Base-by-base conservation (phyloP, 2,329 filamentous ascomycete species). In the Penicillium brevicompactum region DNA sequence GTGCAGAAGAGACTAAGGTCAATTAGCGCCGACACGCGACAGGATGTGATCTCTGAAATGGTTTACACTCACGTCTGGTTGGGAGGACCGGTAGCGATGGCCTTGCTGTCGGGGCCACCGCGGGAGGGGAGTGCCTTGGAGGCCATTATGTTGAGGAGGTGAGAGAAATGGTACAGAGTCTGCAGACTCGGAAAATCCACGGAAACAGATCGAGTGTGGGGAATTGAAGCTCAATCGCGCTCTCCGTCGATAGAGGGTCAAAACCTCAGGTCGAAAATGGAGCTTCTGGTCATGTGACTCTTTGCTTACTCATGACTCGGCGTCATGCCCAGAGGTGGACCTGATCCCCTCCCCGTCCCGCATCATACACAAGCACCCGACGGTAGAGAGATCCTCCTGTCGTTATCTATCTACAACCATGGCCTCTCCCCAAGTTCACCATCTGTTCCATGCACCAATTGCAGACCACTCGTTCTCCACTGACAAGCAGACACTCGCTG, bases 361-460 rank as follows among this genome's bases (percentile, higher is more conserved):
- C 55, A 45, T 56, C 62, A 44, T 44, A 46, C 46, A 51, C 40
- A 54, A 52, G 44, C 53, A 22, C 37, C 40, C 85, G 90, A 84
- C 94, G 97, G 94, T 97, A 88, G 94, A 97, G 94, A 96, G 91
- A 85, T 90, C 81, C 91, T 95, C 91, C 91, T 94, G 91, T 90
- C 87, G 82, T 79, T 48, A 9, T 18, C 40, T 54, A 54, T 48
- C 47, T 55, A 42, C 74, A 82, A 82, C 50, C 57, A 97, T 97
- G 93, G 82, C 90, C 52, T 75, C 88, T 57, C 91, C 92, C 62
- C 91, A 97, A 82, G 90, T 96, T 56, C 91, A 97, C 78, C 92
- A 97, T 71, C 88, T 99, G 64, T 99, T 99, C 80, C 92, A 97
- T 80, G 87, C 89, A 67, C 92, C 93, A 59, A 97, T 99, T 71